Conservation (phyloP, 1,284 basidiomycete genomes). For the Trichosporon faecale region DNA sequence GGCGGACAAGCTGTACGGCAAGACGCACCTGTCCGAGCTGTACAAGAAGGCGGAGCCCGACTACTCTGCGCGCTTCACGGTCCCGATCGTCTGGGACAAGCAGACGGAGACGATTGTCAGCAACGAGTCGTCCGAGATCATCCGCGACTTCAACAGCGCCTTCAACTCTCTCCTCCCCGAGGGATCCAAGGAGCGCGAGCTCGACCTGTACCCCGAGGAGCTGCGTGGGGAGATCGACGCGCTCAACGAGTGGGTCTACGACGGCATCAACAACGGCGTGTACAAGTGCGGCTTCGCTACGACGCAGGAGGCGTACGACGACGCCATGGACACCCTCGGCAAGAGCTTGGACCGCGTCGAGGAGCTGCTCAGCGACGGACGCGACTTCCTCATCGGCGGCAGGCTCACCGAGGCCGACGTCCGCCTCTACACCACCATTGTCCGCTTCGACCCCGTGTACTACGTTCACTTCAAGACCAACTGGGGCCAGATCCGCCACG, state of each 20-base stretch:
- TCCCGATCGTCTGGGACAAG: conserved; percentile 95
- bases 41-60: conserved; percentile 73
- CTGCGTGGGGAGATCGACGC: conserved; percentile 75
- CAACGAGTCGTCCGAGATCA: conserved; percentile 92
- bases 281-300: conserved; percentile 90
- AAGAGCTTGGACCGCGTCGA: conserved; percentile 77
- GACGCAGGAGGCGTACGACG: conserved; percentile 75
- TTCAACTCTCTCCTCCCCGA: conserved; percentile 71
- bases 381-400: conserved; percentile 78
- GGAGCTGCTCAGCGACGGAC: conserved; percentile 64
- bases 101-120: conserved; percentile 85
- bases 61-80: conserved; percentile 70
- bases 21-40: conserved; percentile 68
- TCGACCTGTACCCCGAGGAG: conserved; percentile 75
- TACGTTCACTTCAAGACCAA: conserved; percentile 94
- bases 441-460: conserved; percentile 82
- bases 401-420: conserved; percentile 87
- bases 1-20: conserved; percentile 65
- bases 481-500: conserved; percentile 63
- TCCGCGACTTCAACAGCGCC: conserved; percentile 79
- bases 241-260: conserved; percentile 82
- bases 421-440: conserved; percentile 82
- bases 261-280: conserved; percentile 60
- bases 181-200: conserved; percentile 59
- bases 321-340: conserved; percentile 69